Percentiles rank a stretch among this genome's conserved stretches.
These are phyloP conservation scores for Litsea cubeba DNA, from an alignment of 164 flowering plant species.

Conservation along the genomic window DNA sequence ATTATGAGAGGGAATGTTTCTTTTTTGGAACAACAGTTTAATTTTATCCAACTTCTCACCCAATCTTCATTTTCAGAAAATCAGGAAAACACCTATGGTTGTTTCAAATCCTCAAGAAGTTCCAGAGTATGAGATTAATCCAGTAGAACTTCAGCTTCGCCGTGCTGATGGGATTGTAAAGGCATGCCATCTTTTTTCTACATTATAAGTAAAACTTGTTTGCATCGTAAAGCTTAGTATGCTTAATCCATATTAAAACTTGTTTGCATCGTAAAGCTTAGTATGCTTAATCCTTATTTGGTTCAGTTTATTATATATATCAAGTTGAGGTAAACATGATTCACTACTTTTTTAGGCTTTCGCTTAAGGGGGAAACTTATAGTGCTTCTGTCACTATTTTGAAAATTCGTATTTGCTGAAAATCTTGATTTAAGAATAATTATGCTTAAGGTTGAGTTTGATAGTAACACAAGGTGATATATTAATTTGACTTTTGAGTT, in stretches of 20 bases:
- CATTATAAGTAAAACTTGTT: neutral
- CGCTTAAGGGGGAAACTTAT: neutral
- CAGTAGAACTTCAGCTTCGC: conserved; percentile 84
- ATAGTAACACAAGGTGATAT: neutral
- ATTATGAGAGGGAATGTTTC: neutral
- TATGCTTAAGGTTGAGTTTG: neutral
- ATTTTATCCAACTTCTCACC: neutral
- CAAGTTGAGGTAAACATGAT: neutral
- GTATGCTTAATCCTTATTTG: neutral
- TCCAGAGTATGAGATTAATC: conserved; percentile 98
- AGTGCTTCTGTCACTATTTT: neutral
- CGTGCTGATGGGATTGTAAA: conserved; percentile 79
- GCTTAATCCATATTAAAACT: neutral
- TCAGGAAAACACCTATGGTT: conserved; percentile 83
- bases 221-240: neutral
- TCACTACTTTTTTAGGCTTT: neutral
- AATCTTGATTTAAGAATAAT: neutral
- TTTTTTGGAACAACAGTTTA: neutral
- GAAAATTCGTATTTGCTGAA: neutral
- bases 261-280: neutral
- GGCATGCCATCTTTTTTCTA: conserved; percentile 34
- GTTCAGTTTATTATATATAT: neutral
- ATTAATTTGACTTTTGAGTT: neutral
- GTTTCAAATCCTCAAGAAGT: conserved; percentile 91
- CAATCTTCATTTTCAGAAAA: conserved; percentile 47